These are phyloP conservation scores for Elsinoe fawcettii DNA, from an alignment of 2,329 filamentous ascomycete genomes.

Conservation along the genomic window DNA sequence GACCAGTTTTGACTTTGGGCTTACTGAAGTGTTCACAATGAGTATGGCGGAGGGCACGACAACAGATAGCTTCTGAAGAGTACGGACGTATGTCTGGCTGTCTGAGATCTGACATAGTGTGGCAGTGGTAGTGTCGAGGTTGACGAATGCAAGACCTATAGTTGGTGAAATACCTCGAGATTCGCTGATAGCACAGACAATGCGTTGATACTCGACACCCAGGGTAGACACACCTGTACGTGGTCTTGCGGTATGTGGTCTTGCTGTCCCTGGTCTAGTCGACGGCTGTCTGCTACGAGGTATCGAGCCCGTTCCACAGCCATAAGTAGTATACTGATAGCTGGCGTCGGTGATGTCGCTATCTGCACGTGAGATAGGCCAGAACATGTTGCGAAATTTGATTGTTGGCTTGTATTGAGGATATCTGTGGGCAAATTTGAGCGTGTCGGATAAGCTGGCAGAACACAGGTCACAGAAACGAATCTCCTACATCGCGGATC, in stretches of 20 bases:
- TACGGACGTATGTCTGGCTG: slow-evolving; percentile 83
- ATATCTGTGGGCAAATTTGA: too few species aligned
- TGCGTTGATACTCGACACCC: slow-evolving; percentile 54
- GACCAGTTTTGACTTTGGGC: slow-evolving; percentile 64
- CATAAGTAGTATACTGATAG: slow-evolving; percentile 11
- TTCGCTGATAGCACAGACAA: slow-evolving; percentile 84
- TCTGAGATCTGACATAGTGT: slow-evolving; percentile 87
- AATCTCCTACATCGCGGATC: too few species aligned
- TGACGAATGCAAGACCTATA: slow-evolving; percentile 79
- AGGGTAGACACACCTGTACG: slow-evolving; percentile 51
- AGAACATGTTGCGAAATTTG: neutral
- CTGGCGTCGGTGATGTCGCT: neutral
- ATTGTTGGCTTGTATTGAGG: neutral
- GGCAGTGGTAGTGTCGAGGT: slow-evolving; percentile 75
- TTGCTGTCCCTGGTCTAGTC: neutral
- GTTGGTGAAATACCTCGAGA: slow-evolving; percentile 78
- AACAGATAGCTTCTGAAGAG: slow-evolving; percentile 76
- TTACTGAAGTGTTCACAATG: slow-evolving; percentile 64
- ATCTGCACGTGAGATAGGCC: neutral
- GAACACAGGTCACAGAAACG: too few species aligned
- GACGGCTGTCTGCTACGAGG: neutral
- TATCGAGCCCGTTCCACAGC: neutral
- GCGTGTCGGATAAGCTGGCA: too few species aligned
- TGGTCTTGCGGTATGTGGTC: slow-evolving; percentile 40
- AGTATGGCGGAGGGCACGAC: slow-evolving; percentile 74